Percentiles rank a stretch among this genome's conserved stretches.
Conservation (phyloP, 768 basidiomycete genomes). For the Kwoniella sp. region DNA sequence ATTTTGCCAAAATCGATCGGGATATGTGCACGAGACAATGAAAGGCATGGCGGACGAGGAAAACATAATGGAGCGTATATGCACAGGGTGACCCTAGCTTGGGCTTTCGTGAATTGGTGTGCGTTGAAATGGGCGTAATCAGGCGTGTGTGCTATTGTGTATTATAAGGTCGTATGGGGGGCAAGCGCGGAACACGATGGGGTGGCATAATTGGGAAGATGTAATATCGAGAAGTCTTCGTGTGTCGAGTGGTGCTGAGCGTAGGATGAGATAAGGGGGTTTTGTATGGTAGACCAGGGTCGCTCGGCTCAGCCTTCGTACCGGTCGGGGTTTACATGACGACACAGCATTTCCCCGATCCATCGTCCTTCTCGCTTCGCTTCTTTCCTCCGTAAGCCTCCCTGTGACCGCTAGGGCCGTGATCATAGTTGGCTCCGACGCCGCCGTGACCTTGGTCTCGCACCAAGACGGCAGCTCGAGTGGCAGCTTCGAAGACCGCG, state of each 20-base stretch:
- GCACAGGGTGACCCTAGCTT: not conserved
- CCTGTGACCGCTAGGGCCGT: conserved; percentile 29
- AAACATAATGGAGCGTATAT: not conserved
- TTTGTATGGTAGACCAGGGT: too few relatives aligned
- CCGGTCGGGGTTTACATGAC: conserved; percentile 20
- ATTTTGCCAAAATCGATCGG: too few relatives aligned
- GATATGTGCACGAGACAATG: not conserved
- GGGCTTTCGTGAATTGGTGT: not conserved
- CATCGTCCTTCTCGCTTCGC: conserved; percentile 24
- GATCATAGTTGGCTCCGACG: conserved; percentile 40
- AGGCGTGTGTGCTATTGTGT: not conserved
- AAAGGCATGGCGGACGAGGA: not conserved
- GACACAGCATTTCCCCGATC: conserved; percentile 26
- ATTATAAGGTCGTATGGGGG: not conserved
- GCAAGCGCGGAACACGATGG: too few relatives aligned
- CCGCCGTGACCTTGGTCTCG: conserved; percentile 63
- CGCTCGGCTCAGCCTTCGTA: too few relatives aligned
- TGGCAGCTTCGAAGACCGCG: conserved; percentile 96
- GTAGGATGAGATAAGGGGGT: too few relatives aligned
- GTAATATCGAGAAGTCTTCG: too few relatives aligned
- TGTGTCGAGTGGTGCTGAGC: too few relatives aligned
- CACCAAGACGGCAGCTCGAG: conserved; percentile 94
- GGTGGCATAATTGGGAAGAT: too few relatives aligned
- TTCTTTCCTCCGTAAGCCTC: conserved; percentile 31
- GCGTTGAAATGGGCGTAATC: not conserved